Evolutionary conservation across 1,284 basidiomycete genomes (phyloP).

Genomic region (Butyriboletus pseudospeciosus): DNA sequence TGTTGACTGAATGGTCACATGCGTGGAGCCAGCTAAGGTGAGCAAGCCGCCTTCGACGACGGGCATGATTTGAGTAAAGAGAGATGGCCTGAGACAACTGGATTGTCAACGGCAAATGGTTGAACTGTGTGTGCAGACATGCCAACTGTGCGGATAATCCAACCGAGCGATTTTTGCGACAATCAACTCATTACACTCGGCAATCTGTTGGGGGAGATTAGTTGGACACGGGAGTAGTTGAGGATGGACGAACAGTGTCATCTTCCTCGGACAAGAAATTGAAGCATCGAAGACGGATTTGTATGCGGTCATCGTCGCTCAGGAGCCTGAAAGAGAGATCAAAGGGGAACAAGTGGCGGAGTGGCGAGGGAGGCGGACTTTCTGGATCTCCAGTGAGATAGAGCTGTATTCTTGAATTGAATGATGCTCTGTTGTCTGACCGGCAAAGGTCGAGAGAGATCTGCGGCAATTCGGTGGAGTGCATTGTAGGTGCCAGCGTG

Average conservation of each 20-base stretch:
- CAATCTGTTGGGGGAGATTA: constrained; percentile 47
- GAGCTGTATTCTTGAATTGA: constrained; percentile 73
- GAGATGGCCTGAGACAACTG: constrained; percentile 48
- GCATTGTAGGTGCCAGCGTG: constrained; percentile 62
- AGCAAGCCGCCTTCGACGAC: constrained; percentile 52
- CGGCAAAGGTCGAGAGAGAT: constrained; percentile 51
- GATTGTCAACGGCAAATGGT: not conserved
- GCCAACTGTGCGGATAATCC: constrained; percentile 71
- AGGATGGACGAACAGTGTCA: constrained; percentile 50
- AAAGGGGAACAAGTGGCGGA: constrained; percentile 8
- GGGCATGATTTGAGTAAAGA: constrained; percentile 55
- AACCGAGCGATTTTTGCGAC: constrained; percentile 66
- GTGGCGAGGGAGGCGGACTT: constrained; percentile 44
- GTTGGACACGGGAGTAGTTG: constrained; percentile 1
- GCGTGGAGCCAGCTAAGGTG: constrained; percentile 41
- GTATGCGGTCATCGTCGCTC: constrained; percentile 56
- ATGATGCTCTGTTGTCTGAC: constrained; percentile 74
- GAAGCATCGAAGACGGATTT: constrained; percentile 59
- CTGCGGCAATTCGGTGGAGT: constrained; percentile 67
- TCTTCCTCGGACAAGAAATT: constrained; percentile 67
- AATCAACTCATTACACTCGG: constrained; percentile 66
- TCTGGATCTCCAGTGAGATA: constrained; percentile 65
- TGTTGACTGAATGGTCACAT: constrained; percentile 41
- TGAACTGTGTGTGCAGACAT: constrained; percentile 19
- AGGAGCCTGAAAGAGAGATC: constrained; percentile 47